phyloP scores from a whole-genome alignment of 2,329 filamentous ascomycete species.

The Myrmaecium sp. region DNA sequence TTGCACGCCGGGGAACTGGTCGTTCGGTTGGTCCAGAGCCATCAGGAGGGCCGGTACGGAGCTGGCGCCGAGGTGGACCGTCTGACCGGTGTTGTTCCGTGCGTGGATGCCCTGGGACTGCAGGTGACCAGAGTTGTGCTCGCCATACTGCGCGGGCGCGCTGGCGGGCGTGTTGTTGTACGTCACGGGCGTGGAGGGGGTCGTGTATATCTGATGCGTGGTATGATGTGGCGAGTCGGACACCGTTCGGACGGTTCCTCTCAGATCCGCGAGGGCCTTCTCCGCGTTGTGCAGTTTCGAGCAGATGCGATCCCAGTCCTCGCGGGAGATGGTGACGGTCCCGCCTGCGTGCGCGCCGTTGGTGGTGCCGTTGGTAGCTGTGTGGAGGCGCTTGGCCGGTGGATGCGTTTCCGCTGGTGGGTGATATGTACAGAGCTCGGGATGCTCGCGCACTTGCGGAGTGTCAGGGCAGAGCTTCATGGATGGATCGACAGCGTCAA shows the following conservation, averaged over 20 bases:
- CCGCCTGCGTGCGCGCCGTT: constrained; percentile 6
- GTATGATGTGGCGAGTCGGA: constrained; percentile 11
- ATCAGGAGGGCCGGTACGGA: constrained; percentile 46
- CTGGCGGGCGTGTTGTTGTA: constrained; percentile 17
- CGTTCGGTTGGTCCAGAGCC: constrained; percentile 26
- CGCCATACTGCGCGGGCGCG: constrained; percentile 17
- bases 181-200: constrained; percentile 16
- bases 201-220: neutral
- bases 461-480: constrained; percentile 1
- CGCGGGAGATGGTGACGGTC: constrained; percentile 21
- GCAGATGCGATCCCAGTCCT: constrained; percentile 32
- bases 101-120: constrained; percentile 42
- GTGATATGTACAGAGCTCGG: constrained; percentile 30
- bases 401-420: constrained; percentile 23
- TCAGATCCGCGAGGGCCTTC: constrained; percentile 28
- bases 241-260: constrained; percentile 21
- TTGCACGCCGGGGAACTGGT: constrained; percentile 35
- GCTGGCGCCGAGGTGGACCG: constrained; percentile 43
- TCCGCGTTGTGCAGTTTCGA: constrained; percentile 31
- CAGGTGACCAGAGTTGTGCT: constrained; percentile 23
- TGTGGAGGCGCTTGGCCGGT: constrained; percentile 18
- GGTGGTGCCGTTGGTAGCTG: constrained; percentile 1
- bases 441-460: constrained; percentile 20
- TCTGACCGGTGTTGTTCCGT: constrained; percentile 42
- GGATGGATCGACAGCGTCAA: neutral